Conservation (phyloP, 345 rosid genomes). For the Pistacia vera region DNA sequence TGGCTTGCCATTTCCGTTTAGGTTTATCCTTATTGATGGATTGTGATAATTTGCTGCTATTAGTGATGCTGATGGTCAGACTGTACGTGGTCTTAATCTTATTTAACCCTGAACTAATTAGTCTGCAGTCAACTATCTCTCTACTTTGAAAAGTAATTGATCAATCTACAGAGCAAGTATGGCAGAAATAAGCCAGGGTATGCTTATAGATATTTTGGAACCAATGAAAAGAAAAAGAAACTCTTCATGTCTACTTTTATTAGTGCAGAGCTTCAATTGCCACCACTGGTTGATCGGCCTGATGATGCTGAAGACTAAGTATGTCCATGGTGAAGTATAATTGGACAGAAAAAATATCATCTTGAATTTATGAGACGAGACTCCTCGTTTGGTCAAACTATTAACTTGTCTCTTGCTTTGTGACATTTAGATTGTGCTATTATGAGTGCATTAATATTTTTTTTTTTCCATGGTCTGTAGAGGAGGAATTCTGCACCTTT, state of each 20-base stretch:
- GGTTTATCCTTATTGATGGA: not conserved
- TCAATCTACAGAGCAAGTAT: slow-evolving; percentile 32
- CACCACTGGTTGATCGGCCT: slow-evolving; percentile 68
- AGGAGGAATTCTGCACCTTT: too few relatives aligned
- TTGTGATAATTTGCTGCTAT: not conserved
- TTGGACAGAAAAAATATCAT: too few relatives aligned
- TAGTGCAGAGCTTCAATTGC: slow-evolving; percentile 78
- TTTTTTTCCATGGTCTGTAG: too few relatives aligned
- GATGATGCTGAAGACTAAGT: slow-evolving; percentile 95
- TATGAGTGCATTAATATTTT: too few relatives aligned
- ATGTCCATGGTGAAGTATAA: slow-evolving; percentile 20
- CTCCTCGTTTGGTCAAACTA: too few relatives aligned
- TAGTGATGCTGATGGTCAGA: not conserved
- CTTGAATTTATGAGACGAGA: too few relatives aligned
- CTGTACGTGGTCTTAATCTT: not conserved
- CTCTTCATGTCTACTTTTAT: slow-evolving; percentile 11
- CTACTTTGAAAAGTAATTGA: slow-evolving; percentile 7
- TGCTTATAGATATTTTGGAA: slow-evolving; percentile 87
- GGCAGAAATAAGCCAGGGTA: slow-evolving; percentile 75
- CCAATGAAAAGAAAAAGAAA: too few relatives aligned
- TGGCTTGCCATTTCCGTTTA: not conserved
- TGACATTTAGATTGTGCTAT: too few relatives aligned
- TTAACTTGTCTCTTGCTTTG: too few relatives aligned
- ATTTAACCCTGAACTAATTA: not conserved
- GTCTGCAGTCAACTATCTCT: not conserved